These are phyloP conservation scores for Talaromyces sp. DNA, from an alignment of 2,329 filamentous ascomycete species.

Conservation along the genomic window DNA sequence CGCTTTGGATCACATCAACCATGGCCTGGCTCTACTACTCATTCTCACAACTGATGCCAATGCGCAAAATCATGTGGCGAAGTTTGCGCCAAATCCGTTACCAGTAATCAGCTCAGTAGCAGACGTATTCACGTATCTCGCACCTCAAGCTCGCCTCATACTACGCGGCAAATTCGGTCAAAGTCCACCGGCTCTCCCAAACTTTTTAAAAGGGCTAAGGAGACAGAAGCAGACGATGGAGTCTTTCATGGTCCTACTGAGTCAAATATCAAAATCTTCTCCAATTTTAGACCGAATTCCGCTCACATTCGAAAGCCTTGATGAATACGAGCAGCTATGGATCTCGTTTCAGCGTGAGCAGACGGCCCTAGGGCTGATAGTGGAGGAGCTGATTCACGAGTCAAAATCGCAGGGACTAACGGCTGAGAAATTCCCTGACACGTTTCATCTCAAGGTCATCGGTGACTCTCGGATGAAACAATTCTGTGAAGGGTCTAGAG, in stretches of 20 bases:
- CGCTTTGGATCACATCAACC: constrained; percentile 12
- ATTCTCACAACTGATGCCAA: constrained; percentile 5
- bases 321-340: constrained; percentile 9
- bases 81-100: constrained; percentile 1
- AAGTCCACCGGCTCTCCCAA: constrained; percentile 5
- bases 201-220: constrained; percentile 2
- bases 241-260: constrained; percentile 5
- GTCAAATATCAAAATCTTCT: constrained; percentile 1
- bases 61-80: not conserved
- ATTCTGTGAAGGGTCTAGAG: constrained; percentile 7
- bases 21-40: constrained; percentile 10
- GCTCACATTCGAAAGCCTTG: constrained; percentile 3
- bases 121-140: constrained; percentile 11
- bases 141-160: constrained; percentile 10
- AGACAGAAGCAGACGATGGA: constrained; percentile 9
- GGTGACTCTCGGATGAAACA: not conserved
- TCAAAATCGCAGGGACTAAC: not conserved
- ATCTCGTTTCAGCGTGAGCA: constrained; percentile 10
- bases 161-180: constrained; percentile 3
- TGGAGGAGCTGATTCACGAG: constrained; percentile 5
- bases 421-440: not conserved
- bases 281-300: not conserved
- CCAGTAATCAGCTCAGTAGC: constrained; percentile 12
- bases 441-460: constrained; percentile 4
- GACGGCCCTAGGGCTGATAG: not conserved